Evolutionary conservation across 2,329 filamentous ascomycete species (phyloP), one percentile per base, ranked within the genome.

Genomic region (Botrytis medusae): DNA sequence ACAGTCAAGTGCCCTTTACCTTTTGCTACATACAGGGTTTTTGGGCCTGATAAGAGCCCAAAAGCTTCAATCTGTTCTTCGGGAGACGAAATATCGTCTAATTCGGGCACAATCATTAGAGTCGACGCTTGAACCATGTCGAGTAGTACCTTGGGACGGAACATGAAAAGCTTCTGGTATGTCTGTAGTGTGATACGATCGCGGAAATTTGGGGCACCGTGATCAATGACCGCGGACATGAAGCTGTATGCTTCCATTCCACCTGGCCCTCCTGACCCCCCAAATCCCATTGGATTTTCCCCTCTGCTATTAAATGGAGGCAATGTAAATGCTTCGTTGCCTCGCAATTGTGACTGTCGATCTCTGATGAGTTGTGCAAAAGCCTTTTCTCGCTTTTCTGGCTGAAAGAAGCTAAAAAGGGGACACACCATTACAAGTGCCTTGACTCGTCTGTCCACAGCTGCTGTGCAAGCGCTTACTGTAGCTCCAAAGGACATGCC

Each of bases 391-490:
- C 46, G 65, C 32, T n/a, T 51, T 44, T 44, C 40, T 34, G 67
- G 37, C 10, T 29, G 48, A 20, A n/a, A 37, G 20, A 69, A 69
- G 44, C 5, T 69, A 44, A 69, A 37, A 40, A 46, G 44, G 4
- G 79, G 79, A 44, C 72, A 76, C 18, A 80, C 67, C 10, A 78
- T 75, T 18, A 83, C 73, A 6, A 83, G 81, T 34, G 77, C 79
- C 71, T 82, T 83, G 48, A 83, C 81, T 57, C 83, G 76, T 25
- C 78, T 78, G 74, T 85, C 83, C 1, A 81, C 75, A 12, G 83
- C 83, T n/a, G 80, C 83, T 37, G 83, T 79, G 40, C 75, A 78
- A 1, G 84, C 74, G 9, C 82, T 81, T 74, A 61, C 57, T 3
- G 57, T 60, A 4, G 57, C 57, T 60, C 57, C 57, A 12, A 60